These are phyloP conservation scores for Phytophthora sojae DNA, from an alignment of 352 stramenopile genomes.

Conservation along the genomic window DNA sequence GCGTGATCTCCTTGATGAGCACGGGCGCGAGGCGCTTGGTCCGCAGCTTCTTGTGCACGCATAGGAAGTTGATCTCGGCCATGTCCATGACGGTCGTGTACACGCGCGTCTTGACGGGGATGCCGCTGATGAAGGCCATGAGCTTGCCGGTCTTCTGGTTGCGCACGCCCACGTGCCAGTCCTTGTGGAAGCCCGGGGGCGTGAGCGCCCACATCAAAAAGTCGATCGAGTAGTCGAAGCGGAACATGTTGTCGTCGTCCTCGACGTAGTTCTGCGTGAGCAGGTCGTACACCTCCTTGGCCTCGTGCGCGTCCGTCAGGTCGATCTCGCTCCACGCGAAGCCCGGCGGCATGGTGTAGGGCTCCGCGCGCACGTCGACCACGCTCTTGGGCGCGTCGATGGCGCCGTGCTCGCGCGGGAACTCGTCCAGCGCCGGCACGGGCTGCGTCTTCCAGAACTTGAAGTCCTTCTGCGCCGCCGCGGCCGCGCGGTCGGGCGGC, in stretches of 20 bases:
- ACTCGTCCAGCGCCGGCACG: slow-evolving; percentile 77
- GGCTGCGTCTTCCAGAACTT: slow-evolving; percentile 96
- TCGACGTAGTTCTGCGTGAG: slow-evolving; percentile 99
- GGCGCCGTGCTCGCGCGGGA: slow-evolving; percentile 84
- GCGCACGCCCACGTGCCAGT: slow-evolving; percentile 97
- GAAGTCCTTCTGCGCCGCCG: slow-evolving; percentile 66
- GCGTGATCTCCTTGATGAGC: slow-evolving; percentile 99
- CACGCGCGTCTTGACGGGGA: slow-evolving; percentile 92
- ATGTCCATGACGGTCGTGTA: slow-evolving; percentile 70
- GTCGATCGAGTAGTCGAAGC: slow-evolving; percentile 92
- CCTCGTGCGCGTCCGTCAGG: slow-evolving; percentile 80
- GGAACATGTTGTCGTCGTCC: slow-evolving; percentile 99
- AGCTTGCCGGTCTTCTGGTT: slow-evolving; percentile 94
- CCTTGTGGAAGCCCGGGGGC: slow-evolving; percentile 92
- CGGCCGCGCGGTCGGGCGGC: slow-evolving; percentile 21
- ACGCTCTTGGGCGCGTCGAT: slow-evolving; percentile 94
- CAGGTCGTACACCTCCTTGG: slow-evolving; percentile 96
- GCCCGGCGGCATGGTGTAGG: slow-evolving; percentile 97
- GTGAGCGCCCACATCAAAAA: slow-evolving; percentile 95
- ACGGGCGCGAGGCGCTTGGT: slow-evolving; percentile 97
- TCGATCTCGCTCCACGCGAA: slow-evolving; percentile 97
- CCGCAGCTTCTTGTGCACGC: slow-evolving; percentile 99
- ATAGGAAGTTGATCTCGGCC: slow-evolving; percentile 99
- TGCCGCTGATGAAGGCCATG: slow-evolving; percentile 98
- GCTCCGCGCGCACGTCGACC: slow-evolving; percentile 92